Evolutionary conservation across 345 rosid species (phyloP).

Genomic region (Gossypium anomalum): DNA sequence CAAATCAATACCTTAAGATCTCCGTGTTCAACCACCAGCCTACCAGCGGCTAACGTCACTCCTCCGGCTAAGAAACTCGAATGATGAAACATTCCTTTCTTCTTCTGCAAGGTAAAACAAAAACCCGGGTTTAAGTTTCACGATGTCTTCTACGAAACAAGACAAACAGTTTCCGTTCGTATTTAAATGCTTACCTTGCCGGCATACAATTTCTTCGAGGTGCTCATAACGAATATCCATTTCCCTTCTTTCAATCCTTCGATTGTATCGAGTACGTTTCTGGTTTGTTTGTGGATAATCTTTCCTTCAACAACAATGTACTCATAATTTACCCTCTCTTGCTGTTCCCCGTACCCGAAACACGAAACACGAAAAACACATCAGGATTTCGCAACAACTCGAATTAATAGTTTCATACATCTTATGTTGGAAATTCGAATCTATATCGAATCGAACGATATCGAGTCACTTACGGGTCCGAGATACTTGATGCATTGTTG

Average conservation of each 20-base stretch:
- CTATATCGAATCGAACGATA: background rate
- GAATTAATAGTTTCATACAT: conserved; percentile 1
- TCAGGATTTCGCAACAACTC: conserved; percentile 10
- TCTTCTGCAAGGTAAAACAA: conserved; percentile 47
- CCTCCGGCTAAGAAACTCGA: conserved; percentile 98
- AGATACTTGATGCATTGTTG: conserved; percentile 82
- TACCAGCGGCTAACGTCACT: conserved; percentile 86
- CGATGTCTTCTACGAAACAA: background rate
- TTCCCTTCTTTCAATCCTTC: conserved; percentile 42
- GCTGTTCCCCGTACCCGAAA: conserved; percentile 36
- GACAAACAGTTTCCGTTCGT: background rate
- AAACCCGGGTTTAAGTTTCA: background rate
- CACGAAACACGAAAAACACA: background rate
- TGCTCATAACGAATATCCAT: conserved; percentile 90
- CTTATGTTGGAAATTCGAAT: background rate
- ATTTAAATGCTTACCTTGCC: conserved; percentile 48
- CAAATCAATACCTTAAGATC: conserved; percentile 53
- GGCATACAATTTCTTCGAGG: conserved; percentile 65
- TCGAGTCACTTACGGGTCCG: conserved; percentile 66
- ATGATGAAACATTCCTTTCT: conserved; percentile 92
- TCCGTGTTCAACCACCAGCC: conserved; percentile 63
- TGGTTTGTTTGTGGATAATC: conserved; percentile 55
- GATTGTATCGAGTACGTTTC: conserved; percentile 50
- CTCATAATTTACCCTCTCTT: conserved; percentile 84
- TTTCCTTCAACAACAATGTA: conserved; percentile 55